Evolutionary conservation across 208 protist genomes (phyloP).

Genomic region (Leptomonas pyrrhocoris): DNA sequence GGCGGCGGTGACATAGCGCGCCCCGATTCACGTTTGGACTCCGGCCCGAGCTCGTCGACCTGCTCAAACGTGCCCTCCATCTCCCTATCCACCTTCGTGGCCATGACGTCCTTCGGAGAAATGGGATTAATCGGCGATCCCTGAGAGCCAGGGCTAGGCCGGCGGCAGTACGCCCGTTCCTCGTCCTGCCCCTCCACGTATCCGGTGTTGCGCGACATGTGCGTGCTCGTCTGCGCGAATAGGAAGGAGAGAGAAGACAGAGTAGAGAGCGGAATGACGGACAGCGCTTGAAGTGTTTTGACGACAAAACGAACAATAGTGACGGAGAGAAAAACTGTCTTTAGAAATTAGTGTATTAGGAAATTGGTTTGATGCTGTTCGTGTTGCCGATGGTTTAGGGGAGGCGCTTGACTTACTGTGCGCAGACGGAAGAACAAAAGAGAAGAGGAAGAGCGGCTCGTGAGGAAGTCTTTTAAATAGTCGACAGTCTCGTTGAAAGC

Average conservation of each 20-base stretch:
- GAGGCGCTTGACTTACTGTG: too few relatives aligned
- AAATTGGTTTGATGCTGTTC: too few relatives aligned
- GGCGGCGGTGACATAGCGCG: too few relatives aligned
- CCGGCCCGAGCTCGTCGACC: conserved; percentile 5
- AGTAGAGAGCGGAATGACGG: background rate
- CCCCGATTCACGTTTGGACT: background rate
- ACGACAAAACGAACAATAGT: too few relatives aligned
- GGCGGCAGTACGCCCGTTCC: background rate
- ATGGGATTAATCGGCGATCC: background rate
- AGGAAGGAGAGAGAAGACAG: background rate
- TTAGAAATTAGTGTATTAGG: too few relatives aligned
- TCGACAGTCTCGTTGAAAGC: too few relatives aligned
- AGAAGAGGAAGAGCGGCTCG: too few relatives aligned
- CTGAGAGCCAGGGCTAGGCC: background rate
- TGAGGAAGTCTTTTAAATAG: too few relatives aligned
- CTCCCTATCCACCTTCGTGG: conserved; percentile 5
- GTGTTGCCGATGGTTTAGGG: too few relatives aligned
- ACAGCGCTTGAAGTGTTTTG: too few relatives aligned
- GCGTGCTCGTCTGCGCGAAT: background rate
- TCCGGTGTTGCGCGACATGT: background rate
- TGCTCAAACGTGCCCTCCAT: conserved; percentile 11
- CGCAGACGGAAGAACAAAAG: too few relatives aligned
- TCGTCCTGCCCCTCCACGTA: background rate
- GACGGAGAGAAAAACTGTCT: too few relatives aligned
- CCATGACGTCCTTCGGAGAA: conserved; percentile 6